Conservation (phyloP, 495 filamentous ascomycete species). For the Margaritispora aquatica region DNA sequence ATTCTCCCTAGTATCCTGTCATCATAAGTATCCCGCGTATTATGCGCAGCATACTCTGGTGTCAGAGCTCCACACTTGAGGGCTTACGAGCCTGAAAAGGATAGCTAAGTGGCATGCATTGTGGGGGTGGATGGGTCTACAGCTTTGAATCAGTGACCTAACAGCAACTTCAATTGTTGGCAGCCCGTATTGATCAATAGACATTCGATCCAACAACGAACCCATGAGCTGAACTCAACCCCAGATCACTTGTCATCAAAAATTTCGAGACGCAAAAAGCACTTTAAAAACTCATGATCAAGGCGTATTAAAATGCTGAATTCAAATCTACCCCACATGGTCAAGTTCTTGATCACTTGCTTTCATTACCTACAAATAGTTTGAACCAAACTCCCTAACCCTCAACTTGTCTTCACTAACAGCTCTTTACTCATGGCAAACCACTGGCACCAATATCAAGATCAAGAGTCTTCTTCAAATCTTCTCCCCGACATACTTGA, state of each 20-base stretch:
- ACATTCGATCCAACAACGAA: too few relatives aligned
- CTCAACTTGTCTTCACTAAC: too few relatives aligned
- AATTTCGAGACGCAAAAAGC: neutral
- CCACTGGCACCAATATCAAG: neutral
- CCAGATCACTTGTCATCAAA: neutral
- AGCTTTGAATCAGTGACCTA: neutral
- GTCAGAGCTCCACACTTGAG: too few relatives aligned
- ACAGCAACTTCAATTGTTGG: neutral
- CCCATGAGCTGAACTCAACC: neutral
- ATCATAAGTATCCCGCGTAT: neutral
- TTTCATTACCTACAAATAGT: too few relatives aligned
- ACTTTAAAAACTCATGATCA: neutral
- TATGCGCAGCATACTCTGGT: too few relatives aligned
- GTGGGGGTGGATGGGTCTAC: neutral
- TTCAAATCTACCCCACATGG: too few relatives aligned
- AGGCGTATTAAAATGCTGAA: neutral
- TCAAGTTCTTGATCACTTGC: too few relatives aligned
- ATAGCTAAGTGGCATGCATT: too few relatives aligned
- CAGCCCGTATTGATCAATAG: neutral
- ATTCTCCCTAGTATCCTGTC: neutral
- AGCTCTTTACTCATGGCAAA: neutral
- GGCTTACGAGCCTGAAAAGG: too few relatives aligned
- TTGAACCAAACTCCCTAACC: too few relatives aligned
- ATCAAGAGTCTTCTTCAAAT: too few relatives aligned
- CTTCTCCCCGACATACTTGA: neutral